phyloP scores from a whole-genome alignment of 2,329 filamentous ascomycete species.

The Diaporthe sp. region DNA sequence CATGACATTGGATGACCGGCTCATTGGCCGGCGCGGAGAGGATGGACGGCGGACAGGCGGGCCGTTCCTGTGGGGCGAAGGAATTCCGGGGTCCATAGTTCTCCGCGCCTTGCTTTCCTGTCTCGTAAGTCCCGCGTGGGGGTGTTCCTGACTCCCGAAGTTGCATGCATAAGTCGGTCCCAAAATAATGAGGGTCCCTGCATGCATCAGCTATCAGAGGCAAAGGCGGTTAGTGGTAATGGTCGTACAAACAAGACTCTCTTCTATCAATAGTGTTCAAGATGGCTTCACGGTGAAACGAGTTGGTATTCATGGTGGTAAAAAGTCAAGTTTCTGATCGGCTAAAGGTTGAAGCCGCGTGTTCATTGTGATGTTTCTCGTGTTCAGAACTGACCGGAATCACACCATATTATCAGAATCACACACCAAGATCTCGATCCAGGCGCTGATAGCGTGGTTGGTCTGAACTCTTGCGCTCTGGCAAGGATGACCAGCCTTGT shows the following conservation, averaged over 20 bases:
- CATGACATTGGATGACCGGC: background rate
- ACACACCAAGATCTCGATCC: background rate
- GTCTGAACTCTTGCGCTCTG: background rate
- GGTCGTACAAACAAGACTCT: background rate
- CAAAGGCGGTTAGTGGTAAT: background rate
- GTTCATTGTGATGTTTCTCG: background rate
- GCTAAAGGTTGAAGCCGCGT: background rate
- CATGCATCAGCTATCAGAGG: background rate
- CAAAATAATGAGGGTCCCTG: background rate
- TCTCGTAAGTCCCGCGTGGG: constrained; percentile 1
- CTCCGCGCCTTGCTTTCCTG: background rate
- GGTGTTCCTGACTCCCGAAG: background rate
- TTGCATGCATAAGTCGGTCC: background rate
- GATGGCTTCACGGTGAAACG: background rate
- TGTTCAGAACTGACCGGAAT: background rate
- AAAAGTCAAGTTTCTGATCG: background rate
- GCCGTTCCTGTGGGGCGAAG: background rate
- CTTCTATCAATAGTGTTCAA: background rate
- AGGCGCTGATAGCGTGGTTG: background rate
- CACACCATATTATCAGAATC: background rate
- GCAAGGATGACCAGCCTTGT: background rate
- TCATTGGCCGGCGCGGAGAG: background rate
- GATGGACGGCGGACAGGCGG: background rate
- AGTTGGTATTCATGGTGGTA: background rate
- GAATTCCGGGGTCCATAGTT: background rate